These are phyloP conservation scores for Cercospora sp. DNA, from an alignment of 2,329 filamentous ascomycete species.

Conservation along the genomic window DNA sequence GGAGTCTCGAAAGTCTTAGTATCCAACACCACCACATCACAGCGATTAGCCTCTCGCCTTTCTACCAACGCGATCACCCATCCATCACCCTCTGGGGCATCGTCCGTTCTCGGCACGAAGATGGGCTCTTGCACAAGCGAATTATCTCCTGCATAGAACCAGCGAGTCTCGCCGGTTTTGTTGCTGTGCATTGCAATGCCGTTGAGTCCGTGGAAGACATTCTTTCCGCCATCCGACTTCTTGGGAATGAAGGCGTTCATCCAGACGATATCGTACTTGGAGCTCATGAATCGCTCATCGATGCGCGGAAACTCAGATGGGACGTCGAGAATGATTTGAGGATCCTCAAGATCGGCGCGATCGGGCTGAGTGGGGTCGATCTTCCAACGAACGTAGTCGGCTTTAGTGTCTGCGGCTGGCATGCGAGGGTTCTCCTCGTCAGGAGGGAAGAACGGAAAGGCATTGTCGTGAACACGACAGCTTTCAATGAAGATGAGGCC, in stretches of 20 bases:
- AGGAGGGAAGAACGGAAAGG: slow-evolving; percentile 48
- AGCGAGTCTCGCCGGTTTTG: slow-evolving; percentile 36
- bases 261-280: slow-evolving; percentile 45
- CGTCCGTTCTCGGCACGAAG: slow-evolving; percentile 50
- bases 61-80: slow-evolving; percentile 51
- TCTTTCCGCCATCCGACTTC: slow-evolving; percentile 39
- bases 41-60: slow-evolving; percentile 25
- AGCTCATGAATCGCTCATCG: slow-evolving; percentile 47
- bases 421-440: slow-evolving; percentile 31
- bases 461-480: slow-evolving; percentile 44
- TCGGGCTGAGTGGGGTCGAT: slow-evolving; percentile 41
- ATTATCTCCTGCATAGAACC: slow-evolving; percentile 41
- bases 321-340: slow-evolving; percentile 39
- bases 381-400: slow-evolving; percentile 47
- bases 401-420: slow-evolving; percentile 40
- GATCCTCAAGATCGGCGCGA: slow-evolving; percentile 33
- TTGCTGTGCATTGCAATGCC: slow-evolving; percentile 24
- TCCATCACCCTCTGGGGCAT: slow-evolving; percentile 52
- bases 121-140: slow-evolving; percentile 56
- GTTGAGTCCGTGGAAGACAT: slow-evolving; percentile 33
- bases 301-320: slow-evolving; percentile 49
- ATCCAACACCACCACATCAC: slow-evolving; percentile 46
- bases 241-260: slow-evolving; percentile 42
- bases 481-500: slow-evolving; percentile 44
- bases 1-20: slow-evolving; percentile 43